These are phyloP conservation scores for Camellia sinensis DNA, from an alignment of 148 eudicot species.

Conservation along the genomic window DNA sequence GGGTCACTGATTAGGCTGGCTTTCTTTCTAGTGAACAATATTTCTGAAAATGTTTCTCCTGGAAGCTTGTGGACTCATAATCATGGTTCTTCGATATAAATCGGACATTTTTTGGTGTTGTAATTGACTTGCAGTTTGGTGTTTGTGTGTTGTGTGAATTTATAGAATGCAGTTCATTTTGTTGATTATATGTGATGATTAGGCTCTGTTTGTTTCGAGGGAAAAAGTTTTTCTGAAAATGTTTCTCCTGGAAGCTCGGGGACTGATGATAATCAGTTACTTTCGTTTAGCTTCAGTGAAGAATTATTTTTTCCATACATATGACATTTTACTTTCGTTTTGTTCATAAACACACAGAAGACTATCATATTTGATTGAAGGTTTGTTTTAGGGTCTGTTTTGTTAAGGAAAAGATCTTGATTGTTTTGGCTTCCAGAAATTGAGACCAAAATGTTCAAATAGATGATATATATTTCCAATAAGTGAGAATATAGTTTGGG, in stretches of 20 bases:
- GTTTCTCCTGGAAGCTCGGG: background rate
- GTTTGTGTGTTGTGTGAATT: background rate
- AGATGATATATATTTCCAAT: background rate
- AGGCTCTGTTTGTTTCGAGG: background rate
- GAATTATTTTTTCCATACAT: background rate
- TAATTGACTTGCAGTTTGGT: slow-evolving; percentile 1
- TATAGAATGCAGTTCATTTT: slow-evolving; percentile 10
- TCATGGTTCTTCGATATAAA: background rate
- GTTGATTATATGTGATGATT: background rate
- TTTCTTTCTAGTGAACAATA: background rate
- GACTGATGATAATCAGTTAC: background rate
- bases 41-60: background rate
- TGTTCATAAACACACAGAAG: background rate
- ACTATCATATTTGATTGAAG: background rate
- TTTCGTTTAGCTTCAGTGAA: background rate
- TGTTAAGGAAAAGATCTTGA: background rate
- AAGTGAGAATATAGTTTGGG: background rate
- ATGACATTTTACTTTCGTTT: background rate
- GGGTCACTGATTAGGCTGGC: background rate
- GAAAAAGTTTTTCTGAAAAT: background rate
- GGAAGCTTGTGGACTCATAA: background rate
- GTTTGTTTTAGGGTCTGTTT: background rate
- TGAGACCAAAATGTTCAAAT: background rate
- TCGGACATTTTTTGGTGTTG: background rate
- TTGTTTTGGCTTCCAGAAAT: background rate